Percentiles rank a stretch among this genome's conserved stretches.
Evolutionary conservation across 23 red algal species (phyloP).

Genomic region (Pyropia haitanensis): DNA sequence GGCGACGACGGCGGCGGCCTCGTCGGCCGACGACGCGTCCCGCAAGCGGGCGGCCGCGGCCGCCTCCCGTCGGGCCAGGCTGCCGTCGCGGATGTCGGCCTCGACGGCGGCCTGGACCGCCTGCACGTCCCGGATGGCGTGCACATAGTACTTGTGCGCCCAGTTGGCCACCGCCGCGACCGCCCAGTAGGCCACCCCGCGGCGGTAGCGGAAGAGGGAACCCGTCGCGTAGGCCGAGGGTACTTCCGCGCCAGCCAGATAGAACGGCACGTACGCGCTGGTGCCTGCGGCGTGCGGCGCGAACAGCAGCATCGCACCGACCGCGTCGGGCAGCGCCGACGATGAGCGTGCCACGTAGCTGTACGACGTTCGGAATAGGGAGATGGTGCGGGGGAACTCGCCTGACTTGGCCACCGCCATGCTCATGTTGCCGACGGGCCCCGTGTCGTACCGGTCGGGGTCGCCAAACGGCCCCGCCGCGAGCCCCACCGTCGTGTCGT

Average conservation of each 20-base stretch:
- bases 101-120: conserved; percentile 12
- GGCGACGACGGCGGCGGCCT: too few relatives aligned
- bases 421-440: conserved; percentile 18
- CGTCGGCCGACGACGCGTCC: too few relatives aligned
- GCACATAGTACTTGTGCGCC: conserved; percentile 40
- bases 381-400: conserved; percentile 43
- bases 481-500: conserved; percentile 22
- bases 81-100: not conserved
- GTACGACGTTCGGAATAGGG: conserved; percentile 50
- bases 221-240: conserved; percentile 7
- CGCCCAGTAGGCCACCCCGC: conserved; percentile 33
- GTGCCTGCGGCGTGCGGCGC: conserved; percentile 20
- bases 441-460: conserved; percentile 45
- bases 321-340: not conserved
- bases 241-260: conserved; percentile 12
- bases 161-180: conserved; percentile 34
- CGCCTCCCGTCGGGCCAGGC: too few relatives aligned
- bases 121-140: conserved; percentile 11
- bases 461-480: conserved; percentile 38
- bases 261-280: conserved; percentile 27
- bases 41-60: too few relatives aligned
- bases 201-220: conserved; percentile 23
- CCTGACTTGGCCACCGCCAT: not conserved
- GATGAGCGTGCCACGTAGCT: conserved; percentile 10
- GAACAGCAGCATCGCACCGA: conserved; percentile 27